Conservation (phyloP, 2,329 filamentous ascomycete species). For the Alternaria conjuncta region DNA sequence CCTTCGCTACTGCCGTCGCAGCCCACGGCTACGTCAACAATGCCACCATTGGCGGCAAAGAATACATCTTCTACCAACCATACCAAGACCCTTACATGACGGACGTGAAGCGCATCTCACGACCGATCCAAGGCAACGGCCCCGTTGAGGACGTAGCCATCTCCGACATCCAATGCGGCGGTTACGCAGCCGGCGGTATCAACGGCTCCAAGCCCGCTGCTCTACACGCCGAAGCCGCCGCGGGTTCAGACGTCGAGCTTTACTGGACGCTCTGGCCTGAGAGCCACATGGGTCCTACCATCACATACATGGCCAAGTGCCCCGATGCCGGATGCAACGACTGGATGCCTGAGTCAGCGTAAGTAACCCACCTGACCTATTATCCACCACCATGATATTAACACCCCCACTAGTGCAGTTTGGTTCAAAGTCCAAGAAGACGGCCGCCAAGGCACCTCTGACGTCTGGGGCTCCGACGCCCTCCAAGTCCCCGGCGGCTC, state of each 20-base stretch:
- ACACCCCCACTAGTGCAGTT: conserved; percentile 48
- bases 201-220: conserved; percentile 61
- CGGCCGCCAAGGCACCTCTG: conserved; percentile 59
- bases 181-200: conserved; percentile 57
- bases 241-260: conserved; percentile 61
- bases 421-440: conserved; percentile 64
- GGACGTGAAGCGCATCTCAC: conserved; percentile 59
- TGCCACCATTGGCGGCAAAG: conserved; percentile 41
- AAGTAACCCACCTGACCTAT: conserved; percentile 16
- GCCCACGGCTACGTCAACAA: conserved; percentile 47
- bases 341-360: conserved; percentile 55
- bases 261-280: conserved; percentile 62
- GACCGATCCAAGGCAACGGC: conserved; percentile 64
- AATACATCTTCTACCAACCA: conserved; percentile 46
- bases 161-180: conserved; percentile 64
- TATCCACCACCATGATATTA: conserved; percentile 5
- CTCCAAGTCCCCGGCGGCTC: conserved; percentile 55
- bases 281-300: conserved; percentile 59
- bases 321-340: conserved; percentile 59
- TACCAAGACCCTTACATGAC: conserved; percentile 44
- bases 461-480: conserved; percentile 56
- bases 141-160: conserved; percentile 62
- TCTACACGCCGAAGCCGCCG: conserved; percentile 61
- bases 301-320: conserved; percentile 68
- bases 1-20: conserved; percentile 37